These are phyloP conservation scores for Glarea lozoyensis DNA, from an alignment of 495 filamentous ascomycete genomes.

Conservation along the genomic window DNA sequence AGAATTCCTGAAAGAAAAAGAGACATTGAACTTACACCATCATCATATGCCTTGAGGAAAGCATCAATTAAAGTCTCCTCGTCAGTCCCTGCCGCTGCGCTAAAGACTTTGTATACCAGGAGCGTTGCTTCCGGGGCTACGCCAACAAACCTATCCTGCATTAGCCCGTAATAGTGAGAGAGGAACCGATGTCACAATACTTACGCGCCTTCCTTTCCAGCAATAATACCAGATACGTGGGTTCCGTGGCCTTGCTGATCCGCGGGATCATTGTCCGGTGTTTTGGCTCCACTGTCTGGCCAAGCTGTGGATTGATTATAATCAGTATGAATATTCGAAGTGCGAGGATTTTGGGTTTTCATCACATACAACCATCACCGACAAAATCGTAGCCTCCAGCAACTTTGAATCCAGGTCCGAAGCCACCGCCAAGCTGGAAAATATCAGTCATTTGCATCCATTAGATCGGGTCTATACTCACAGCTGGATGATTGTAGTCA, in stretches of 20 bases:
- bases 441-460: too few relatives aligned
- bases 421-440: conserved; percentile 38
- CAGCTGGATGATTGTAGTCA: conserved; percentile 37
- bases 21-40: conserved; percentile 35
- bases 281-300: background rate
- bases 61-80: conserved; percentile 29
- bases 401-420: conserved; percentile 35
- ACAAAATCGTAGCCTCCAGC: conserved; percentile 30
- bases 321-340: too few relatives aligned
- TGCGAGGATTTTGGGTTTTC: too few relatives aligned
- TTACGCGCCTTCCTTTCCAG: conserved; percentile 28
- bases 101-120: conserved; percentile 38
- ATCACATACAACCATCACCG: conserved; percentile 20
- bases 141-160: too few relatives aligned
- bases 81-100: conserved; percentile 8
- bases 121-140: conserved; percentile 42
- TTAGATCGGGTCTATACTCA: too few relatives aligned
- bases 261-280: conserved; percentile 29
- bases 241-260: conserved; percentile 38
- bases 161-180: too few relatives aligned
- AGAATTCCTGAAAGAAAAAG: conserved; percentile 33
- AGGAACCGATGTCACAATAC: too few relatives aligned
- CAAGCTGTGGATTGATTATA: too few relatives aligned
- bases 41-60: conserved; percentile 31
- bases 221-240: conserved; percentile 40